Evolutionary conservation across 257 asterid genomes (phyloP).

Genomic region (Solanum chilense): DNA sequence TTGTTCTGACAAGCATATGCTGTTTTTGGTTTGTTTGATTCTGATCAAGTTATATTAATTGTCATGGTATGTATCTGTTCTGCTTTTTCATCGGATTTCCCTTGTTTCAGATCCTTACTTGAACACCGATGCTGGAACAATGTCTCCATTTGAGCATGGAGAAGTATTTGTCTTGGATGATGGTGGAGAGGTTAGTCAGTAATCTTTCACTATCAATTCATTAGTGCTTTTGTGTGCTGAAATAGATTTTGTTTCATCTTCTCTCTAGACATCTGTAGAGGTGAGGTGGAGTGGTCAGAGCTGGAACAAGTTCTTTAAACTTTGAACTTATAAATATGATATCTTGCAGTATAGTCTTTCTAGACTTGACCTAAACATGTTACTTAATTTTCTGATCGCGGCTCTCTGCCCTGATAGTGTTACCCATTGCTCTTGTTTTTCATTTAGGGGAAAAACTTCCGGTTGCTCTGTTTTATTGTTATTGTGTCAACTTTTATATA

Average conservation of each 20-base stretch:
- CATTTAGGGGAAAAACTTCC: not conserved
- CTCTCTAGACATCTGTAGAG: not conserved
- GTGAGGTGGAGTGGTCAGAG: not conserved
- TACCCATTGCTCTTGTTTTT: not conserved
- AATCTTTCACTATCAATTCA: not conserved
- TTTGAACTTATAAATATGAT: not conserved
- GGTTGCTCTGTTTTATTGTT: not conserved
- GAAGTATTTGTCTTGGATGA: slow-evolving; percentile 92
- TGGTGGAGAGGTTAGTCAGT: slow-evolving; percentile 85
- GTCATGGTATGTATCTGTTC: not conserved
- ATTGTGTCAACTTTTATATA: not conserved
- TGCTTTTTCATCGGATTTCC: not conserved
- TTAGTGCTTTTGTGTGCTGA: not conserved
- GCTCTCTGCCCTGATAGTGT: not conserved
- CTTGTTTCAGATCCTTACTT: slow-evolving; percentile 76
- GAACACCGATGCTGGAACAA: slow-evolving; percentile 92
- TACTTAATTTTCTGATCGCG: not conserved
- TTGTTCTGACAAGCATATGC: not conserved
- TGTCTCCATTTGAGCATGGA: slow-evolving; percentile 98
- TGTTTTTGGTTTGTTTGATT: not conserved
- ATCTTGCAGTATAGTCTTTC: not conserved
- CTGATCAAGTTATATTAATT: not conserved
- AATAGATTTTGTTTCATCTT: not conserved
- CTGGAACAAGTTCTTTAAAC: not conserved
- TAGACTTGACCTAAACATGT: not conserved